Evolutionary conservation across 805 yeast species (phyloP).

Genomic region (Barnettozyma sucrosica): DNA sequence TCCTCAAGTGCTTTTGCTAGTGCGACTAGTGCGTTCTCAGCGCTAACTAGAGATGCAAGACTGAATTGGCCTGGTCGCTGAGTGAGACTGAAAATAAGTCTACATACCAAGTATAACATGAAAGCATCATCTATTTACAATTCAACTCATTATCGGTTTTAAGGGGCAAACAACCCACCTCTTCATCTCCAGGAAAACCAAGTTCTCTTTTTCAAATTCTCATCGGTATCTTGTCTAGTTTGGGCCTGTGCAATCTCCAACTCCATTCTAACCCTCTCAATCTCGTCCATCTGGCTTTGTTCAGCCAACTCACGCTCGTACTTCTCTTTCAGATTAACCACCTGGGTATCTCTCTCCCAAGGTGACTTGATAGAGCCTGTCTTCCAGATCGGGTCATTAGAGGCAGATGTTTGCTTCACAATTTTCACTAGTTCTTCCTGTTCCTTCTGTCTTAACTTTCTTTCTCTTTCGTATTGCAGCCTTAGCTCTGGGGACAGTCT

Average conservation of each 20-base stretch:
- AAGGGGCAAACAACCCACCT: background rate
- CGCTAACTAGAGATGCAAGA: constrained; percentile 25
- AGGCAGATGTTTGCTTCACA: constrained; percentile 54
- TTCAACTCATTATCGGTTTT: background rate
- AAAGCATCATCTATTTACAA: background rate
- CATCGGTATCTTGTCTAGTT: constrained; percentile 28
- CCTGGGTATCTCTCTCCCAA: constrained; percentile 42
- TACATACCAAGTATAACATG: background rate
- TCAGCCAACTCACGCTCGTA: constrained; percentile 45
- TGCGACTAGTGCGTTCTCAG: constrained; percentile 25
- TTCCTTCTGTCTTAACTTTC: constrained; percentile 56
- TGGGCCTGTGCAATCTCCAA: constrained; percentile 29
- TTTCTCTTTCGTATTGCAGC: constrained; percentile 64
- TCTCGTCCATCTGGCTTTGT: constrained; percentile 35
- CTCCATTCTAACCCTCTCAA: constrained; percentile 36
- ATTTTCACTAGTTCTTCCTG: constrained; percentile 66
- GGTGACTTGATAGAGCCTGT: constrained; percentile 68
- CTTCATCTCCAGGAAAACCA: constrained; percentile 29
- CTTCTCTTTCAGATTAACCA: constrained; percentile 36
- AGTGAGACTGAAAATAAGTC: background rate
- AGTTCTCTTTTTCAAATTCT: constrained; percentile 25
- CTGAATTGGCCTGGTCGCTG: constrained; percentile 25
- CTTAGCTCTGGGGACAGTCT: constrained; percentile 78
- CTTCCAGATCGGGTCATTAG: constrained; percentile 79
- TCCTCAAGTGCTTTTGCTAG: constrained; percentile 28